Conservation (phyloP, 305 asterid genomes). For the Fraxinus ornus region DNA sequence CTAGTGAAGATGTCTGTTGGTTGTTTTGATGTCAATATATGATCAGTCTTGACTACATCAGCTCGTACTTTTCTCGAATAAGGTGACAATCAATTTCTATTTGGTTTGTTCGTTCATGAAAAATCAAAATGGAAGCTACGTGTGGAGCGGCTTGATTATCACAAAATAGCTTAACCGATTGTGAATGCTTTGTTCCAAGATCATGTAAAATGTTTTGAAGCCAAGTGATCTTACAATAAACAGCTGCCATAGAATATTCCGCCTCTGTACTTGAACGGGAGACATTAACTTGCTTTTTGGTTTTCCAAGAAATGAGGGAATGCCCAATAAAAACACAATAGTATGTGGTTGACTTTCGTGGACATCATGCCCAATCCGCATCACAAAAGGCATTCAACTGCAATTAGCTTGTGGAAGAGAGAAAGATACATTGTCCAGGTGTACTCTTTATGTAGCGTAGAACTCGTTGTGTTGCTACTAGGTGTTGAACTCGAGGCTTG, state of each 20-base stretch:
- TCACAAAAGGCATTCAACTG: too few species aligned
- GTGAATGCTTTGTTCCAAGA: not conserved
- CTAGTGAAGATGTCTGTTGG: not conserved
- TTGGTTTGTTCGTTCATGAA: not conserved
- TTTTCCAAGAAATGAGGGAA: too few species aligned
- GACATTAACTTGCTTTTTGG: too few species aligned
- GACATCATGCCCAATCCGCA: too few species aligned
- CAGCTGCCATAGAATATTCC: not conserved
- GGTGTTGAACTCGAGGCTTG: too few species aligned
- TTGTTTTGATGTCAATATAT: not conserved
- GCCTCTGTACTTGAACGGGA: too few species aligned
- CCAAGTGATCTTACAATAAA: not conserved
- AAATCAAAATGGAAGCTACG: not conserved
- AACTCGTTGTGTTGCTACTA: too few species aligned
- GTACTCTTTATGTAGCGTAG: too few species aligned
- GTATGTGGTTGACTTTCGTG: too few species aligned
- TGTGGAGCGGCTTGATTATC: not conserved
- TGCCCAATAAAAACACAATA: too few species aligned
- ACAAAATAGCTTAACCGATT: not conserved
- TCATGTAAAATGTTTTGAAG: not conserved
- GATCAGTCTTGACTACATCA: not conserved
- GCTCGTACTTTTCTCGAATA: not conserved
- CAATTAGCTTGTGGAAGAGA: too few species aligned
- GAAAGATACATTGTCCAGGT: too few species aligned
- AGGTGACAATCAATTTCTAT: not conserved